Percentiles rank a stretch among this genome's conserved stretches.
Evolutionary conservation across 2,329 filamentous ascomycete genomes (phyloP).

Genomic region (Claviceps sp.): DNA sequence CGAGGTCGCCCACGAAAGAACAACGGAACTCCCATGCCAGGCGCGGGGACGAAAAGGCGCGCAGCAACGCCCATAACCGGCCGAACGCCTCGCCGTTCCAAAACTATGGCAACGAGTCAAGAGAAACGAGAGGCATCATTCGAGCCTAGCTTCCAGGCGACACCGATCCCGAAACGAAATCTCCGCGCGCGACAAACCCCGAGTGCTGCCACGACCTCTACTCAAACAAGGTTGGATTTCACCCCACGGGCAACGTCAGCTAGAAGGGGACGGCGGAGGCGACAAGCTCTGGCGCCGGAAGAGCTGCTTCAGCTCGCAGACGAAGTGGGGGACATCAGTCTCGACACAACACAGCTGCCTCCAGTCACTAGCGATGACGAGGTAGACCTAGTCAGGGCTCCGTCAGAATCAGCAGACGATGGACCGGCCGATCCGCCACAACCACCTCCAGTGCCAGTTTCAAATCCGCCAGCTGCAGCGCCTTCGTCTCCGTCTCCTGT

Average conservation of each 20-base stretch:
- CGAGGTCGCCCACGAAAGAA: conserved; percentile 34
- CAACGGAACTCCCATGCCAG: conserved; percentile 38
- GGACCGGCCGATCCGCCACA: background rate
- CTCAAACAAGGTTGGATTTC: conserved; percentile 12
- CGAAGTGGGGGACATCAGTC: conserved; percentile 9
- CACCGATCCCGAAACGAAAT: conserved; percentile 18
- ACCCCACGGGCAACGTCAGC: conserved; percentile 8
- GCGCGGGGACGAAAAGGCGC: conserved; percentile 28
- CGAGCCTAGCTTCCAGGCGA: conserved; percentile 14
- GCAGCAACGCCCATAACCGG: conserved; percentile 29
- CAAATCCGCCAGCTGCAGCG: background rate
- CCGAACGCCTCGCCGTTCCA: conserved; percentile 21
- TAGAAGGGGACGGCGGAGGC: conserved; percentile 9
- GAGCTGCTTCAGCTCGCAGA: conserved; percentile 15
- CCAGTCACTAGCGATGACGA: conserved; percentile 14
- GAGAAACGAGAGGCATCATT: conserved; percentile 15
- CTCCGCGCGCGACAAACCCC: conserved; percentile 17
- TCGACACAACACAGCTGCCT: conserved; percentile 5
- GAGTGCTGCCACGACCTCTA: conserved; percentile 6
- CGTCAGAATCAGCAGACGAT: conserved; percentile 9
- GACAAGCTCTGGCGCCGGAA: conserved; percentile 14
- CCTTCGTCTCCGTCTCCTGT: conserved; percentile 5
- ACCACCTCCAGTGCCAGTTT: background rate
- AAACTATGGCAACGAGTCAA: conserved; percentile 15
- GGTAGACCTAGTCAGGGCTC: conserved; percentile 16